phyloP scores from a whole-genome alignment of 441 rosid species.

The Aquilaria agallochum region DNA sequence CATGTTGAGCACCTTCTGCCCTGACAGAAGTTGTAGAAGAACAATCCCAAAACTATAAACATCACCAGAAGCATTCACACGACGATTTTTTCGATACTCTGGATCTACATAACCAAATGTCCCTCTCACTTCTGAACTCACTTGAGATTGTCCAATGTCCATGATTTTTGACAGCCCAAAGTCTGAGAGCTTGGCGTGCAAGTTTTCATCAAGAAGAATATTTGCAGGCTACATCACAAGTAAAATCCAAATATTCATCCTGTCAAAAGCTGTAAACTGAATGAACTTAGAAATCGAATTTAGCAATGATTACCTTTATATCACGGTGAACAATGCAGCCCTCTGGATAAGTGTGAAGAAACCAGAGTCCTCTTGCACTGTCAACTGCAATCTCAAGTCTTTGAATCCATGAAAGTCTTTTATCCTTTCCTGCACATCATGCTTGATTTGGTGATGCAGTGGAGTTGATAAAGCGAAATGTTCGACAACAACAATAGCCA shows the following conservation, averaged over 20 bases:
- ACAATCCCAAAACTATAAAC: constrained; percentile 65
- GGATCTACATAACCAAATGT: constrained; percentile 65
- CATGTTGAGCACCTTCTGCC: constrained; percentile 47
- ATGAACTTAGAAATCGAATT: too few species aligned
- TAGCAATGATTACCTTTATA: constrained; percentile 33
- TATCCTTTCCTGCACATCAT: constrained; percentile 37
- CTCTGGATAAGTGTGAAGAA: constrained; percentile 56
- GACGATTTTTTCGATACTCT: constrained; percentile 48
- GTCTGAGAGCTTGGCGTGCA: constrained; percentile 59
- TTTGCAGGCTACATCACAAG: constrained; percentile 43
- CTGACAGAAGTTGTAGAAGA: constrained; percentile 52
- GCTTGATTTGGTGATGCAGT: background rate
- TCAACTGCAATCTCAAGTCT: constrained; percentile 51
- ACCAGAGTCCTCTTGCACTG: constrained; percentile 53
- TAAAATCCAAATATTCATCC: background rate
- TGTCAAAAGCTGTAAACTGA: too few species aligned
- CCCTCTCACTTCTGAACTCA: constrained; percentile 66
- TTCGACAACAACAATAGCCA: background rate
- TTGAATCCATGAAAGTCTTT: constrained; percentile 51
- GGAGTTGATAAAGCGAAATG: background rate
- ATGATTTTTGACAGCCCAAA: constrained; percentile 60
- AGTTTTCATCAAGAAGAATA: constrained; percentile 42
- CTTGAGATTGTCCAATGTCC: constrained; percentile 52
- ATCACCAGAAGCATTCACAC: constrained; percentile 52
- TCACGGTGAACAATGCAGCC: constrained; percentile 64